phyloP scores from a whole-genome alignment of 1,284 basidiomycete genomes.

The Ustilago cynodontis region DNA sequence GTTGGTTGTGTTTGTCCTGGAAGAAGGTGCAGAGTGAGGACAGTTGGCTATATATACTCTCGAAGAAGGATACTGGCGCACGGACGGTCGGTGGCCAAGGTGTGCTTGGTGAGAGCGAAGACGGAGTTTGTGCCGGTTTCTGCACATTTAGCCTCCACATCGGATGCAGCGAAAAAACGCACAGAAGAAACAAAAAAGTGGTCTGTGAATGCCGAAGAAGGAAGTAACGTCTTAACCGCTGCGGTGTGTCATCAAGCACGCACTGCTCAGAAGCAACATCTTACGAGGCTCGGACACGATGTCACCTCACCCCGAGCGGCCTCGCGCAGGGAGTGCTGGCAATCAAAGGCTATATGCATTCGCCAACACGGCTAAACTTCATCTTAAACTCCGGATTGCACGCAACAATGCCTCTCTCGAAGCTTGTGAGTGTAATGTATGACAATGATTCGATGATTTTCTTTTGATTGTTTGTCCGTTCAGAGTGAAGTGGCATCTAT shows the following conservation, averaged over 20 bases:
- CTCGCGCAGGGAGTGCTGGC: neutral
- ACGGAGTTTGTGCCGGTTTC: neutral
- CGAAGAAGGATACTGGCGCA: neutral
- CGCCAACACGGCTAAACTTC: neutral
- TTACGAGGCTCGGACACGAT: neutral
- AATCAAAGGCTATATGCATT: constrained; percentile 1
- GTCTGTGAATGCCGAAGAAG: constrained; percentile 1
- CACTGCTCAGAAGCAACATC: neutral
- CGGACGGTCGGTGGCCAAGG: neutral
- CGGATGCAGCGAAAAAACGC: neutral
- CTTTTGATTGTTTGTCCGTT: neutral
- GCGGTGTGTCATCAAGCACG: constrained; percentile 15
- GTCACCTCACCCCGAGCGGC: neutral
- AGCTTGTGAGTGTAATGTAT: neutral
- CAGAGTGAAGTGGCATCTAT: neutral
- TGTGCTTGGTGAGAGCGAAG: neutral
- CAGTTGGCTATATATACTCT: constrained; percentile 4
- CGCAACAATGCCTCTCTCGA: neutral
- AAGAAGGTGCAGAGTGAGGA: neutral
- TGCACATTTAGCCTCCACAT: constrained; percentile 1
- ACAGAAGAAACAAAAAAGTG: neutral
- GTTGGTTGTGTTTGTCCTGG: neutral
- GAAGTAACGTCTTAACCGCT: neutral
- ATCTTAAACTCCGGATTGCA: neutral
- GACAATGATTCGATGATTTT: no score